Evolutionary conservation across 495 filamentous ascomycete species (phyloP).

Genomic region (Penicillium manginii): DNA sequence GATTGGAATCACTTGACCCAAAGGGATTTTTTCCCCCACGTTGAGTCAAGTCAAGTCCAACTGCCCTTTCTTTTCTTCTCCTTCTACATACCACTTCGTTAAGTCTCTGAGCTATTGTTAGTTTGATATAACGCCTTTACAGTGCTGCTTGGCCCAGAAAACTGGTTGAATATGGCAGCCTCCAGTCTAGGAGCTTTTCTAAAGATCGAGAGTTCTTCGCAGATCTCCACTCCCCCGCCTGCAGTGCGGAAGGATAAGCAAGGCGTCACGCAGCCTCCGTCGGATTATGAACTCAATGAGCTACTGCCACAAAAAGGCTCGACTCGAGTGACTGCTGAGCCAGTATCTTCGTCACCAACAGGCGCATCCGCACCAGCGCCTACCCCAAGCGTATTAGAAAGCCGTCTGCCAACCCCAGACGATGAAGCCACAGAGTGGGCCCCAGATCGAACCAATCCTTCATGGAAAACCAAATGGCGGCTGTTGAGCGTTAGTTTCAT

Average conservation of each 20-base stretch:
- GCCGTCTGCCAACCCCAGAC: slow-evolving; percentile 46
- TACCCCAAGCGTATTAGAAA: slow-evolving; percentile 57
- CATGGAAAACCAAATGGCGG: slow-evolving; percentile 51
- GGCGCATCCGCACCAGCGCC: slow-evolving; percentile 10
- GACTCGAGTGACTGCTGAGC: slow-evolving; percentile 15
- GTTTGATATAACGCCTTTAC: too few relatives aligned
- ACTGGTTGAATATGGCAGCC: slow-evolving; percentile 28
- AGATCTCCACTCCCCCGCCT: slow-evolving; percentile 34
- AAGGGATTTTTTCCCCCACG: background rate
- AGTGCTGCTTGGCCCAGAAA: background rate
- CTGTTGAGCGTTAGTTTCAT: slow-evolving; percentile 43
- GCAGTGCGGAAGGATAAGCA: slow-evolving; percentile 38
- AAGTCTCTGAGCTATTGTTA: too few relatives aligned
- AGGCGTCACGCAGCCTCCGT: slow-evolving; percentile 26
- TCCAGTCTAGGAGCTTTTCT: slow-evolving; percentile 35
- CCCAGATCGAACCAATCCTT: slow-evolving; percentile 42
- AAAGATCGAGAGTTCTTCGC: slow-evolving; percentile 37
- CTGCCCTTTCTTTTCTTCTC: background rate
- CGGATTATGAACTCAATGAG: slow-evolving; percentile 40
- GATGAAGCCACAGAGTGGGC: slow-evolving; percentile 62
- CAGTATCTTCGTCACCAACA: slow-evolving; percentile 2
- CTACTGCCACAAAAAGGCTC: slow-evolving; percentile 29
- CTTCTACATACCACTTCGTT: background rate
- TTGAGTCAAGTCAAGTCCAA: background rate
- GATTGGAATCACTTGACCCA: background rate